Base-by-base conservation (phyloP, 148 eudicot species). In the Fagopyrum esculentum region DNA sequence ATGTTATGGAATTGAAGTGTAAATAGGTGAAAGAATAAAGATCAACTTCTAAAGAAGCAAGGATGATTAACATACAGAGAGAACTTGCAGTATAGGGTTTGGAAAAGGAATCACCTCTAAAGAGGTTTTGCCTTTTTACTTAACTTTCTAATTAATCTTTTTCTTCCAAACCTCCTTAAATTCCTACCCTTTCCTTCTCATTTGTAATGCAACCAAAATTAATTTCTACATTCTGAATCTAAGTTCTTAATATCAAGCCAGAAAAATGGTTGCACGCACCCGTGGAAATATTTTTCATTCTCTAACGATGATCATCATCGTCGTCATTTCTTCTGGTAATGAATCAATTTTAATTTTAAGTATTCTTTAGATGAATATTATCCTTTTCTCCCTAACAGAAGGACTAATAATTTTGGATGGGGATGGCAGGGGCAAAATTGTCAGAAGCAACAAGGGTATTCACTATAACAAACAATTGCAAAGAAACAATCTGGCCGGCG, bases 401-500 rank as follows among this genome's bases (percentile, higher is more conserved):
- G 40, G 40, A 35, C 40, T 35, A 35, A 35, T 35, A 16, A 15
- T 16, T 55, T n/a, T 16, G 9, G 19, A 55, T 57, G 63, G 26
- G 26, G 30, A 57, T 4, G 40, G 4, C 71, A 66, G 97, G 91
- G 60, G 59, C 78, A 30, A 83, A 75, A 55, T 16, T 69, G 12
- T 82, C 90, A 15, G 87, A 87, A 73, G 82, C 84, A 0, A 77
- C 83, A 0, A 81, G 88, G 57, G 76, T 84, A 4, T 84, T 89
- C 85, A 89, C 90, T 4, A 69, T 89, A 13, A 76, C 81, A 52
- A 90, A 90, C 83, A 73, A 82, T 45, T 90, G 94, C 80, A 76
- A 78, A 43, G 89, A 87, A 17, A 87, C 94, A 71, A 86, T 90
- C 72, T 90, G 94, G 94, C 94, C 94, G 0, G 94, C 89, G 0